A percentile compares a stretch with the other conserved stretches of the same genome.
phyloP scores from a whole-genome alignment of 495 filamentous ascomycete species.

The Entonaema liquescens region DNA sequence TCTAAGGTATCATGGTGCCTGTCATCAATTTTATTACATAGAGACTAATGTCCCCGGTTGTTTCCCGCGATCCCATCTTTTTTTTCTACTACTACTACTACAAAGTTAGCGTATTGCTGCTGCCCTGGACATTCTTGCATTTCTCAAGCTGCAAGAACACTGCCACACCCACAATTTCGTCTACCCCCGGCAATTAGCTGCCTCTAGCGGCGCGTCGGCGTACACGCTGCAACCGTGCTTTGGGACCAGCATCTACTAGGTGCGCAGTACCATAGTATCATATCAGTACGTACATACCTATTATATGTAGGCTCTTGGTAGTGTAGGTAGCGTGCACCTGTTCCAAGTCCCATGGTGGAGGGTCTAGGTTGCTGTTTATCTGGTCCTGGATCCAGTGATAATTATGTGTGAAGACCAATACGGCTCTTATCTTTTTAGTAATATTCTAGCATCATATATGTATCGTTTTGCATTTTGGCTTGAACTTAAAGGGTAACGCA shows the following conservation, averaged over 20 bases:
- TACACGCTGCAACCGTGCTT: conserved; percentile 25
- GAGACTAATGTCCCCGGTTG: conserved; percentile 15
- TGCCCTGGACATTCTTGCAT: conserved; percentile 13
- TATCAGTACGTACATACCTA: conserved; percentile 5
- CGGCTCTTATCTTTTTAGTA: conserved; percentile 5
- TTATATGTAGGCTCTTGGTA: conserved; percentile 4
- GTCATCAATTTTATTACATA: conserved; percentile 36
- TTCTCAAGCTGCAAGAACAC: conserved; percentile 31
- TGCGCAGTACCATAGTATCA: background rate
- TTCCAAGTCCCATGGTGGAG: conserved; percentile 40
- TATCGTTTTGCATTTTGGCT: conserved; percentile 9
- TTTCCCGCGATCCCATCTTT: conserved; percentile 34
- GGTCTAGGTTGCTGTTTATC: conserved; percentile 30
- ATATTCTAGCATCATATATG: background rate
- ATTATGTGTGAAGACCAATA: conserved; percentile 31
- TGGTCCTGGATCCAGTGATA: conserved; percentile 33
- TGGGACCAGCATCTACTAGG: background rate
- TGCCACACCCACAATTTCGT: conserved; percentile 39
- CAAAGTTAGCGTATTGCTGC: background rate
- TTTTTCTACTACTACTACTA: background rate
- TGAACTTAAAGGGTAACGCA: background rate
- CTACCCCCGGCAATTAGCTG: conserved; percentile 41
- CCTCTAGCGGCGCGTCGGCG: conserved; percentile 33
- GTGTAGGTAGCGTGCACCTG: conserved; percentile 31
- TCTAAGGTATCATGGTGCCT: conserved; percentile 28